Conservation (phyloP, 108 stramenopile species). For the Asterionellopsis glacialis region DNA sequence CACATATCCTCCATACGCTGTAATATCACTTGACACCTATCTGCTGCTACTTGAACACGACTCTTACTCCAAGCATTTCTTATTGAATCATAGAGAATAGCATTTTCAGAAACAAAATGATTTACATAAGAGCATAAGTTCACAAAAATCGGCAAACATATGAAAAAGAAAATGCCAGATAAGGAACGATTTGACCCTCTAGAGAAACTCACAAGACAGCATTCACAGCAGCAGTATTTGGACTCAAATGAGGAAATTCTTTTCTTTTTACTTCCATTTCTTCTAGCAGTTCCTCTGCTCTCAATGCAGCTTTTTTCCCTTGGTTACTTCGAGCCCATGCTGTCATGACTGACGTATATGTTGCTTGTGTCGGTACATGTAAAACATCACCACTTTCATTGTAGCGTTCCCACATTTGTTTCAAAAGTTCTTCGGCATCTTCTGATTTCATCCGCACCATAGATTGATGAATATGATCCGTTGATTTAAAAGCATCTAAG, state of each 20-base stretch:
- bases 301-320: constrained; percentile 31
- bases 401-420: constrained; percentile 17
- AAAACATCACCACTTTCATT: constrained; percentile 5
- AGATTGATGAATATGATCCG: too few species aligned
- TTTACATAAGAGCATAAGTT: background rate
- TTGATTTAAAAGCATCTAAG: too few species aligned
- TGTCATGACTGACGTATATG: constrained; percentile 14
- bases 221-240: constrained; percentile 20
- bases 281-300: constrained; percentile 41
- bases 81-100: background rate
- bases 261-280: constrained; percentile 36
- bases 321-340: constrained; percentile 13
- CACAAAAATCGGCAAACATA: background rate
- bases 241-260: constrained; percentile 15
- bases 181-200: background rate
- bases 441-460: too few species aligned
- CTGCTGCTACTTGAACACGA: background rate
- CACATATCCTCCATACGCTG: constrained; percentile 1
- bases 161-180: too few species aligned
- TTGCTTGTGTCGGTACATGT: constrained; percentile 14
- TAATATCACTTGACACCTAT: background rate
- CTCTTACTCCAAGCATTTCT: constrained; percentile 5
- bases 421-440: constrained; percentile 35
- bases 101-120: background rate
- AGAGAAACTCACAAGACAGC: constrained; percentile 20